A percentile compares a stretch with the other conserved stretches of the same genome.
These are phyloP conservation scores for Podila verticillata DNA, from an alignment of 192 early-diverging fungal species.

Conservation along the genomic window DNA sequence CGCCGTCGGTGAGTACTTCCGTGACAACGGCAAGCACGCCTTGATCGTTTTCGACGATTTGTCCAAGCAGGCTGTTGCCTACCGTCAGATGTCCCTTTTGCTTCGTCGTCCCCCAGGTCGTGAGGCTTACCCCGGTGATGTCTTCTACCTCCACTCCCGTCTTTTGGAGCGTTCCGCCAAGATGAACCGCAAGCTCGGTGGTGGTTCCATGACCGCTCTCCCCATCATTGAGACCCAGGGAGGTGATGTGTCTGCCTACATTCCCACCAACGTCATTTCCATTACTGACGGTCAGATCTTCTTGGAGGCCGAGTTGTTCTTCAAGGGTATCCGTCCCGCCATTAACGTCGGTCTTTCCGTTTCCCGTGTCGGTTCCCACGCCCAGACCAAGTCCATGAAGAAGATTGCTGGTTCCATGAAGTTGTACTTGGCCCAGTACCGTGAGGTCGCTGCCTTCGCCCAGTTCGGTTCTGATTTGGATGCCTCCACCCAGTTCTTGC, in stretches of 20 bases:
- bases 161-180: slow-evolving; percentile 99
- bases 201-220: slow-evolving; percentile 97
- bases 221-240: slow-evolving; percentile 99
- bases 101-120: slow-evolving; percentile 99
- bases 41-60: slow-evolving; percentile 99
- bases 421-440: slow-evolving; percentile 99
- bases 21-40: slow-evolving; percentile 98
- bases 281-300: slow-evolving; percentile 99
- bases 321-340: slow-evolving; percentile 99
- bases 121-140: slow-evolving; percentile 99
- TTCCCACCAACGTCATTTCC: slow-evolving; percentile 99
- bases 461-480: slow-evolving; percentile 99
- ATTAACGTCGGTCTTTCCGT: slow-evolving; percentile 99
- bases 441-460: slow-evolving; percentile 99
- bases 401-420: slow-evolving; percentile 99
- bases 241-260: slow-evolving; percentile 99
- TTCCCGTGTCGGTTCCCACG: slow-evolving; percentile 98
- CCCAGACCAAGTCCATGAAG: slow-evolving; percentile 99
- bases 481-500: slow-evolving; percentile 98
- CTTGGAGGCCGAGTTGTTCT: slow-evolving; percentile 99
- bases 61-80: slow-evolving; percentile 99
- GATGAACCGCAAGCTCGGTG: slow-evolving; percentile 97
- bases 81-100: slow-evolving; percentile 99
- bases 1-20: slow-evolving; percentile 99
- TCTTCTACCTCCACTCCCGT: slow-evolving; percentile 89